Conservation (phyloP, 805 yeast species). For the Wickerhamiella domercqiae region DNA sequence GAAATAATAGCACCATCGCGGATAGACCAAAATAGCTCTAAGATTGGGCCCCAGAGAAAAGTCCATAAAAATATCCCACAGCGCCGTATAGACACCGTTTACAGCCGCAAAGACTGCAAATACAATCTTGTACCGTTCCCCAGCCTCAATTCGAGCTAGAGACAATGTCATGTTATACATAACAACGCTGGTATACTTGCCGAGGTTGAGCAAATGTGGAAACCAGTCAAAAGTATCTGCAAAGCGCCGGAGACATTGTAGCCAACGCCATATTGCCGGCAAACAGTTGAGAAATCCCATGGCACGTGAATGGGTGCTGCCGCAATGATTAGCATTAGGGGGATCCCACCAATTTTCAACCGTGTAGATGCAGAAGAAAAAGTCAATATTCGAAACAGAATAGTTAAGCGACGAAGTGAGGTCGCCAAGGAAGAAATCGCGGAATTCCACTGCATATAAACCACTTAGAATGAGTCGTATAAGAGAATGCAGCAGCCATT, state of each 20-base stretch:
- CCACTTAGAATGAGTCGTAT: slow-evolving; percentile 71
- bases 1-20: slow-evolving; percentile 47
- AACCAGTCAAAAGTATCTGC: slow-evolving; percentile 90
- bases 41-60: slow-evolving; percentile 67
- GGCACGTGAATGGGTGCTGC: slow-evolving; percentile 56
- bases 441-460: slow-evolving; percentile 83
- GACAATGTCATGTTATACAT: slow-evolving; percentile 59
- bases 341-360: slow-evolving; percentile 44
- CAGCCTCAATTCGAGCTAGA: slow-evolving; percentile 53
- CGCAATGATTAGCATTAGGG: slow-evolving; percentile 34
- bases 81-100: slow-evolving; percentile 51
- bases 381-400: slow-evolving; percentile 67
- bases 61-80: slow-evolving; percentile 94
- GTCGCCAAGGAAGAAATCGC: slow-evolving; percentile 89
- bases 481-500: slow-evolving; percentile 58
- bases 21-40: slow-evolving; percentile 26
- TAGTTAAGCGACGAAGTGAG: slow-evolving; percentile 79
- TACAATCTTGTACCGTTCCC: slow-evolving; percentile 30
- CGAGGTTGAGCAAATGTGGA: slow-evolving; percentile 84
- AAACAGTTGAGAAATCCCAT: slow-evolving; percentile 76
- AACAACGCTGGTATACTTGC: slow-evolving; percentile 55
- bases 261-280: slow-evolving; percentile 79
- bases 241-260: slow-evolving; percentile 85
- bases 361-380: slow-evolving; percentile 72
- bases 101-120: slow-evolving; percentile 61